phyloP scores from a whole-genome alignment of 225 moss, liverwort and hornwort genomes.

The Takakia lepidozioides region DNA sequence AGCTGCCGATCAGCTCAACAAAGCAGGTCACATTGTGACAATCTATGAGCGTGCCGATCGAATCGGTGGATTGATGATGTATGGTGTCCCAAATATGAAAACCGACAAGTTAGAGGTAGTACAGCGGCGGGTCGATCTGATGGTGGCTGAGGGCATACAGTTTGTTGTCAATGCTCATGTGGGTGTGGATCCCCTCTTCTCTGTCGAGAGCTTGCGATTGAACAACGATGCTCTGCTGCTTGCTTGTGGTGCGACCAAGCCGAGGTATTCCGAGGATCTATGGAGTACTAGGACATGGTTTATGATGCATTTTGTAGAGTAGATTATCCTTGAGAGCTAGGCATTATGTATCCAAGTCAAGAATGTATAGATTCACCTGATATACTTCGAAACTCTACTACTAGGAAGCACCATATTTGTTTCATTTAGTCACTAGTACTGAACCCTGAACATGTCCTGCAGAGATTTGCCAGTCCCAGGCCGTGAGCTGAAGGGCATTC shows the following conservation, averaged over 20 bases:
- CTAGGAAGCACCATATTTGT: too few relatives aligned
- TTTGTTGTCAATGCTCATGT: slow-evolving; percentile 81
- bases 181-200: slow-evolving; percentile 51
- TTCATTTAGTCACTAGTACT: too few relatives aligned
- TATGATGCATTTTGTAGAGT: too few relatives aligned
- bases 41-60: slow-evolving; percentile 82
- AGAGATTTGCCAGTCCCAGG: slow-evolving; percentile 74
- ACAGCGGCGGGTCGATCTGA: slow-evolving; percentile 66
- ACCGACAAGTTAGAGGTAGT: slow-evolving; percentile 74
- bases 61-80: slow-evolving; percentile 91
- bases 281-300: too few relatives aligned
- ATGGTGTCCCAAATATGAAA: slow-evolving; percentile 93
- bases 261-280: slow-evolving; percentile 44
- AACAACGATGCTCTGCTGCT: slow-evolving; percentile 57
- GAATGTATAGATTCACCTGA: too few relatives aligned
- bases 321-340: too few relatives aligned
- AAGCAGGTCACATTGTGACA: slow-evolving; percentile 66
- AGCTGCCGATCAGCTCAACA: slow-evolving; percentile 82
- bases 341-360: too few relatives aligned
- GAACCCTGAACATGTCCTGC: too few relatives aligned
- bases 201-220: slow-evolving; percentile 51
- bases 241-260: slow-evolving; percentile 76
- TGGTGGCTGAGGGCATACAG: slow-evolving; percentile 64
- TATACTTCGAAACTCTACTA: too few relatives aligned
- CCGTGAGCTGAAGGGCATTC: slow-evolving; percentile 59